Evolutionary conservation across 148 eudicot genomes (phyloP).

Genomic region (Rhododendron mucronatum): DNA sequence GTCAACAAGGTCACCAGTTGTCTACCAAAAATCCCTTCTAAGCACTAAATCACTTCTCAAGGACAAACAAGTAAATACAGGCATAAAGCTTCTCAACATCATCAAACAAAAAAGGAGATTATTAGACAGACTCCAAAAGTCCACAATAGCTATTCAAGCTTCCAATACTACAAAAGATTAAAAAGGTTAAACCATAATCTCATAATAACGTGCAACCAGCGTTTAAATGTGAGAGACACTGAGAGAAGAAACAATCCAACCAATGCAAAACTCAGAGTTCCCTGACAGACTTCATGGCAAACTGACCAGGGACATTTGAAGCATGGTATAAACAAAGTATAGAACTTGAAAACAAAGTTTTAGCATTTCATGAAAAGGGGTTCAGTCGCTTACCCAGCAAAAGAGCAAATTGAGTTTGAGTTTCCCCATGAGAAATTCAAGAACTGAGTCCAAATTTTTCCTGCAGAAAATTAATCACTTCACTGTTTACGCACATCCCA

Average conservation of each 20-base stretch:
- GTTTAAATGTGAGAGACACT: neutral
- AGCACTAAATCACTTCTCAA: neutral
- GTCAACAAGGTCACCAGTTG: neutral
- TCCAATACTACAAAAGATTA: neutral
- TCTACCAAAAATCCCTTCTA: neutral
- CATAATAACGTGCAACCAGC: neutral
- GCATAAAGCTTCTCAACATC: neutral
- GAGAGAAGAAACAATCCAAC: neutral
- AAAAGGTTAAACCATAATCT: neutral
- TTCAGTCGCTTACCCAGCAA: constrained; percentile 58
- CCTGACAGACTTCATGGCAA: neutral
- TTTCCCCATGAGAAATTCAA: constrained; percentile 61
- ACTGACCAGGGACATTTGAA: neutral
- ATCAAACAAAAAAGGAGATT: neutral
- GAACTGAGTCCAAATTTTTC: constrained; percentile 36
- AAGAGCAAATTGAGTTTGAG: constrained; percentile 41
- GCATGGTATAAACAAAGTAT: neutral
- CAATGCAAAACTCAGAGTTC: neutral
- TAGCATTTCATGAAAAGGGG: too few relatives aligned
- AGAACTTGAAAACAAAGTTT: neutral
- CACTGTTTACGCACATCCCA: neutral
- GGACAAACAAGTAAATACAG: too few relatives aligned
- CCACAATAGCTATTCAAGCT: neutral
- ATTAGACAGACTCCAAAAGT: neutral
- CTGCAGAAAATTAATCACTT: constrained; percentile 37